Conservation (phyloP, 2,329 filamentous ascomycete species). For the Elsinoe arachidis region DNA sequence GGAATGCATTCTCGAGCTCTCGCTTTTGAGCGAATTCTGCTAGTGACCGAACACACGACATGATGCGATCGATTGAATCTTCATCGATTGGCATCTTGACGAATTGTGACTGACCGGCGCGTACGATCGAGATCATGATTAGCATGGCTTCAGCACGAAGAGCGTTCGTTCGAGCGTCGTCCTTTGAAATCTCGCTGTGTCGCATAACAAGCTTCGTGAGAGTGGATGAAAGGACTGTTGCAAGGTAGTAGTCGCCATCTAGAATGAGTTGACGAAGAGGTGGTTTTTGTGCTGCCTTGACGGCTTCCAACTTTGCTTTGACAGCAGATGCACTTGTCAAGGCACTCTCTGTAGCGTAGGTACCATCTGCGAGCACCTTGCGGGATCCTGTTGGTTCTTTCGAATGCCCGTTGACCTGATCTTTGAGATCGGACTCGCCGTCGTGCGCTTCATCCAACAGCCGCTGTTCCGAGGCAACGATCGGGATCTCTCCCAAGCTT, state of each 20-base stretch:
- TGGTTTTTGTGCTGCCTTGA: slow-evolving; percentile 94
- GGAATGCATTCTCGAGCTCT: slow-evolving; percentile 82
- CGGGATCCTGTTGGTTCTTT: slow-evolving; percentile 79
- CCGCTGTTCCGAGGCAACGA: slow-evolving; percentile 87
- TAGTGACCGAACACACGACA: slow-evolving; percentile 90
- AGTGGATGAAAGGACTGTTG: slow-evolving; percentile 89
- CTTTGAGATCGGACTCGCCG: slow-evolving; percentile 52
- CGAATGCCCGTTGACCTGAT: slow-evolving; percentile 71
- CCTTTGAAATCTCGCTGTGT: slow-evolving; percentile 83
- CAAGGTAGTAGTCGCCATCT: slow-evolving; percentile 93
- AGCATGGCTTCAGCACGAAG: slow-evolving; percentile 95
- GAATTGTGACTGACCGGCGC: slow-evolving; percentile 96
- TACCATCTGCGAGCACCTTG: slow-evolving; percentile 90
- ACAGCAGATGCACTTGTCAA: slow-evolving; percentile 86
- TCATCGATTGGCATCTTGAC: slow-evolving; percentile 96
- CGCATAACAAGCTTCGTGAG: slow-evolving; percentile 97
- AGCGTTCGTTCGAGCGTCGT: slow-evolving; percentile 80
- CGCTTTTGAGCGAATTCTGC: slow-evolving; percentile 85
- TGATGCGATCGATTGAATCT: slow-evolving; percentile 95
- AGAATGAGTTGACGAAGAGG: slow-evolving; percentile 90
- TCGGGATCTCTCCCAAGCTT: slow-evolving; percentile 92
- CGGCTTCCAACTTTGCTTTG: slow-evolving; percentile 85
- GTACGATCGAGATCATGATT: slow-evolving; percentile 98
- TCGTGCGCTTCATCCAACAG: slow-evolving; percentile 73
- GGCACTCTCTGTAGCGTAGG: slow-evolving; percentile 93